These are phyloP conservation scores for Pisolithus thermaeus DNA, from an alignment of 1,284 basidiomycete genomes.

Conservation along the genomic window DNA sequence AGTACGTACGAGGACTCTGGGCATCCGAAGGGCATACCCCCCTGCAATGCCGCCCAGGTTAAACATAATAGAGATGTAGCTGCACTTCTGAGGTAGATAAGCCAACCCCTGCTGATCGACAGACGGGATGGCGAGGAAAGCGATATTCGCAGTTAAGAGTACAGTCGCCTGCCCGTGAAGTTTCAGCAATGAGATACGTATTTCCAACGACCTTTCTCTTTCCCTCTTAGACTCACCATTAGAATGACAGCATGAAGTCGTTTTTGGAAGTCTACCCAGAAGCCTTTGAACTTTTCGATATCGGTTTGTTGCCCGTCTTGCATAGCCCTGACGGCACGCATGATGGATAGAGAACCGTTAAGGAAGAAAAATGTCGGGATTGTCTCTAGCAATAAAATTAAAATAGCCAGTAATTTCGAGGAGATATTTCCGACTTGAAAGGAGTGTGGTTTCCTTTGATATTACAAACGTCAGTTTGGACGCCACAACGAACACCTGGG, in stretches of 20 bases:
- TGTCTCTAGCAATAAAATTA: neutral
- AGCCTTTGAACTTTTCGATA: neutral
- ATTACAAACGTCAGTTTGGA: neutral
- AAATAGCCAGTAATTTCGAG: neutral
- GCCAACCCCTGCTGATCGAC: slow-evolving; percentile 8
- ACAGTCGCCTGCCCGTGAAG: slow-evolving; percentile 23
- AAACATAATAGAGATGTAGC: slow-evolving; percentile 2
- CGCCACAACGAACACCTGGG: neutral
- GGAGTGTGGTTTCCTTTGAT: neutral
- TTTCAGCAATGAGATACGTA: neutral
- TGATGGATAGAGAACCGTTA: neutral
- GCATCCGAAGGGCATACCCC: neutral
- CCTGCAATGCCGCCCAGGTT: slow-evolving; percentile 1
- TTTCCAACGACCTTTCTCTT: neutral
- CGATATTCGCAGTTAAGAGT: slow-evolving; percentile 21
- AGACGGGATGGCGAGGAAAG: slow-evolving; percentile 22
- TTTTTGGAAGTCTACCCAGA: neutral
- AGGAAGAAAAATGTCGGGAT: neutral
- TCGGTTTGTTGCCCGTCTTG: neutral
- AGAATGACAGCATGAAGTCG: neutral
- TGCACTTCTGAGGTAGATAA: neutral
- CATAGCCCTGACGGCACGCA: neutral
- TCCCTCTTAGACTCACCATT: neutral
- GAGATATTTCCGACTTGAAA: neutral
- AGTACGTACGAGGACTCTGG: neutral